These are phyloP conservation scores for Penicillium simplicissimum DNA, from an alignment of 495 filamentous ascomycete genomes.

Conservation along the genomic window DNA sequence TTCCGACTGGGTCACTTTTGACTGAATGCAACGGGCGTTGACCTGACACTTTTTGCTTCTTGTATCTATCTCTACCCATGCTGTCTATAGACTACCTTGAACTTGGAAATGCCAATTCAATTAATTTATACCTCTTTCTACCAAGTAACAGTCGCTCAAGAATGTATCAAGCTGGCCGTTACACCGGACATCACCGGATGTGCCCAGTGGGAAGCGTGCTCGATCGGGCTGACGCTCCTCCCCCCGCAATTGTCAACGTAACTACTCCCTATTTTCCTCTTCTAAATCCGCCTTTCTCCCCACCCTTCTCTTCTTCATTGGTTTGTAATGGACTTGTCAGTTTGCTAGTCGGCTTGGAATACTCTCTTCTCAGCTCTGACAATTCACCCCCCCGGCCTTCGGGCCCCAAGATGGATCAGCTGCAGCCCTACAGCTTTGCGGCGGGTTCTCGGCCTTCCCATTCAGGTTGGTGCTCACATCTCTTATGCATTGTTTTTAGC, in stretches of 20 bases:
- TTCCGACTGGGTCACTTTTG: conserved; percentile 3
- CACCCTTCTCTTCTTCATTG: conserved; percentile 19
- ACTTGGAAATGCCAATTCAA: neutral
- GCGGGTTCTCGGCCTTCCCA: conserved; percentile 23
- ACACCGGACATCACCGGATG: conserved; percentile 27
- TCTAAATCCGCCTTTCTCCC: conserved; percentile 23
- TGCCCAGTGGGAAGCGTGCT: conserved; percentile 11
- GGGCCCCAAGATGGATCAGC: conserved; percentile 35
- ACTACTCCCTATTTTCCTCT: conserved; percentile 27
- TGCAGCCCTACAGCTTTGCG: conserved; percentile 26
- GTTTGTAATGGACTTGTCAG: conserved; percentile 7
- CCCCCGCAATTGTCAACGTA: conserved; percentile 20
- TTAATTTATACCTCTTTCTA: too few relatives aligned
- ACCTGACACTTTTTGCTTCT: neutral
- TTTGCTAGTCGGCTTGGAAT: conserved; percentile 9
- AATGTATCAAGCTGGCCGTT: conserved; percentile 10
- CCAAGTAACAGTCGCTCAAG: too few relatives aligned
- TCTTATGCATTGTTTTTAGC: neutral
- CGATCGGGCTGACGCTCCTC: conserved; percentile 28
- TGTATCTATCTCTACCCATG: neutral
- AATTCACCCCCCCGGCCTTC: conserved; percentile 18
- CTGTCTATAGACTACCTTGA: neutral
- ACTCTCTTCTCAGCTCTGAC: neutral
- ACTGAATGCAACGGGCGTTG: neutral
- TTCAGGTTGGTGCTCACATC: conserved; percentile 32